A percentile compares a stretch with the other conserved stretches of the same genome.
Conservation (phyloP, 2,329 filamentous ascomycete genomes). For the Neonectria neomacrospora region DNA sequence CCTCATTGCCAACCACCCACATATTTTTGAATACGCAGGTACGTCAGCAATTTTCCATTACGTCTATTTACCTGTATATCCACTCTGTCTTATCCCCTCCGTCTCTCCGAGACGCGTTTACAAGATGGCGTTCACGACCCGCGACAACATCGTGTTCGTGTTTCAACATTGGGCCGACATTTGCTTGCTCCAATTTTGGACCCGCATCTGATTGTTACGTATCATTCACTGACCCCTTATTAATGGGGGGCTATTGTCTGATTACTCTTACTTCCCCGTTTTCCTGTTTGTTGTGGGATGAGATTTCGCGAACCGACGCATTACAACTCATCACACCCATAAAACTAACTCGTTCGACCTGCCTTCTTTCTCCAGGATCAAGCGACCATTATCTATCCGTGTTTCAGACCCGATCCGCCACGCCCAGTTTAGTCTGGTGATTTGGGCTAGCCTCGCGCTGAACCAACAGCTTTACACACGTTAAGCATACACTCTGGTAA, state of each 20-base stretch:
- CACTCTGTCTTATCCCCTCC: conserved; percentile 4
- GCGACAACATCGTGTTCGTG: conserved; percentile 30
- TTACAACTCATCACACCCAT: conserved; percentile 23
- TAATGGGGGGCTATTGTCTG: conserved; percentile 21
- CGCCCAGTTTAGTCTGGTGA: conserved; percentile 24
- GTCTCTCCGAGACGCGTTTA: conserved; percentile 27
- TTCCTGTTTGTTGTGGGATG: conserved; percentile 26
- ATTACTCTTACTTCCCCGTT: conserved; percentile 22
- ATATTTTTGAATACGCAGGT: conserved; percentile 8
- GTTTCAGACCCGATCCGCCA: conserved; percentile 33
- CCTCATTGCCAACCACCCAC: neutral
- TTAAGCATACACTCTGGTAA: conserved; percentile 32
- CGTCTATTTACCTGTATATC: conserved; percentile 3
- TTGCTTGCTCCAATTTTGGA: conserved; percentile 35
- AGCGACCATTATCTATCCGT: conserved; percentile 23
- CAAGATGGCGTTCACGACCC: conserved; percentile 18
- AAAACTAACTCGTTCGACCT: conserved; percentile 30
- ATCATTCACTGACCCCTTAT: conserved; percentile 30
- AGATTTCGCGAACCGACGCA: conserved; percentile 25
- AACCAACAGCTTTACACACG: conserved; percentile 31
- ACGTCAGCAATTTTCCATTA: conserved; percentile 1
- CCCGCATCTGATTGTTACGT: conserved; percentile 38
- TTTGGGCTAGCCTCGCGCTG: conserved; percentile 28
- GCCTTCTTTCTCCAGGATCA: conserved; percentile 29
- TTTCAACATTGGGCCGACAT: conserved; percentile 24